phyloP scores from a whole-genome alignment of 805 yeast species.

The Tetrapisispora taiwanensis region DNA sequence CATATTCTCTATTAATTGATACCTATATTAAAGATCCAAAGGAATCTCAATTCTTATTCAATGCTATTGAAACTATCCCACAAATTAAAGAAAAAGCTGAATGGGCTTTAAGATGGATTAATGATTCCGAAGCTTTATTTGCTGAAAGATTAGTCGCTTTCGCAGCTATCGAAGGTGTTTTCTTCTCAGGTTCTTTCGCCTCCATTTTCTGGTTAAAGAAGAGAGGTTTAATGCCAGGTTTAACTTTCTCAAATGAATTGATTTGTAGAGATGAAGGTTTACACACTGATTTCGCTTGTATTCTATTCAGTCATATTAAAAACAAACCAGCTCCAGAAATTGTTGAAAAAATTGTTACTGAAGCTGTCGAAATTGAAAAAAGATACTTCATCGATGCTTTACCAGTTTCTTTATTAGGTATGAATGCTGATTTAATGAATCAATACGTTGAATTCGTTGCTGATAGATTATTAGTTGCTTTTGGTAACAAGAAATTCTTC shows the following conservation, averaged over 20 bases:
- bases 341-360: conserved; percentile 79
- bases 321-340: conserved; percentile 75
- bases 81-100: conserved; percentile 95
- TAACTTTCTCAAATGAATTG: conserved; percentile 94
- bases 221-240: conserved; percentile 98
- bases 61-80: conserved; percentile 94
- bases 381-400: conserved; percentile 91
- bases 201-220: conserved; percentile 98
- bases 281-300: conserved; percentile 97
- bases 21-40: conserved; percentile 93
- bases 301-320: conserved; percentile 83
- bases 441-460: conserved; percentile 98
- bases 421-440: conserved; percentile 90
- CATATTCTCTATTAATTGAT: conserved; percentile 89
- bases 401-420: conserved; percentile 87
- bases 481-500: conserved; percentile 84
- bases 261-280: conserved; percentile 98
- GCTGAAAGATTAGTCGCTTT: conserved; percentile 96
- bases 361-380: conserved; percentile 91
- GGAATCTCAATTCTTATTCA: conserved; percentile 82
- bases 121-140: conserved; percentile 76
- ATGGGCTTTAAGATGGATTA: conserved; percentile 98
- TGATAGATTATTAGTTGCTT: conserved; percentile 82
- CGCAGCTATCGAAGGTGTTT: conserved; percentile 98
- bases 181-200: conserved; percentile 97